Evolutionary conservation across 2,329 filamentous ascomycete species (phyloP).

Genomic region (Hypoxylon sp.): DNA sequence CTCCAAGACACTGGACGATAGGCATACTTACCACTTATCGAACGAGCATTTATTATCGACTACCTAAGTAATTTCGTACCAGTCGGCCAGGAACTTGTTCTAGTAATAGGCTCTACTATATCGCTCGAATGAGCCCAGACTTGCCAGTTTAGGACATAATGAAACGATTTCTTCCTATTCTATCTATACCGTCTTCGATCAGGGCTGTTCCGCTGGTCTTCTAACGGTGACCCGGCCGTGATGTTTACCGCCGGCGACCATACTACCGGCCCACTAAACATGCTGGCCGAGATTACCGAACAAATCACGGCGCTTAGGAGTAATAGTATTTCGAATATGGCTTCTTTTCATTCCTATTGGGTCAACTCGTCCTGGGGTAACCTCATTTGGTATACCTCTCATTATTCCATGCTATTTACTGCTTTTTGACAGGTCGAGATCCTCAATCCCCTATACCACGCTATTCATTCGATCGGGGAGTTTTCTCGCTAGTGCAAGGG

Average conservation of each 20-base stretch:
- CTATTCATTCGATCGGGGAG: slow-evolving; percentile 17
- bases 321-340: slow-evolving; percentile 12
- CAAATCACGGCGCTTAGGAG: slow-evolving; percentile 38
- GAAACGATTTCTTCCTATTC: no score
- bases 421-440: slow-evolving; percentile 8
- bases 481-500: slow-evolving; percentile 25
- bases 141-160: slow-evolving; percentile 2
- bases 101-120: no score
- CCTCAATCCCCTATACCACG: slow-evolving; percentile 1
- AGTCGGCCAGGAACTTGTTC: no score
- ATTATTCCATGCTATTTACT: slow-evolving; percentile 12
- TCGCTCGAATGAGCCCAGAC: no score
- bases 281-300: slow-evolving; percentile 32
- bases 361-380: slow-evolving; percentile 18
- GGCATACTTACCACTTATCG: no score
- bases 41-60: no score
- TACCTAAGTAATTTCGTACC: no score
- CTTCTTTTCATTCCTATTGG: slow-evolving; percentile 20
- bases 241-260: slow-evolving; percentile 41
- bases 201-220: slow-evolving; percentile 9
- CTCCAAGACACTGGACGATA: no score
- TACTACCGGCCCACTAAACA: slow-evolving; percentile 26
- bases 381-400: slow-evolving; percentile 12
- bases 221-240: slow-evolving; percentile 14
- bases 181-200: not conserved